phyloP scores from a whole-genome alignment of 2,329 filamentous ascomycete genomes.

The Pseudodiploospora longispora region DNA sequence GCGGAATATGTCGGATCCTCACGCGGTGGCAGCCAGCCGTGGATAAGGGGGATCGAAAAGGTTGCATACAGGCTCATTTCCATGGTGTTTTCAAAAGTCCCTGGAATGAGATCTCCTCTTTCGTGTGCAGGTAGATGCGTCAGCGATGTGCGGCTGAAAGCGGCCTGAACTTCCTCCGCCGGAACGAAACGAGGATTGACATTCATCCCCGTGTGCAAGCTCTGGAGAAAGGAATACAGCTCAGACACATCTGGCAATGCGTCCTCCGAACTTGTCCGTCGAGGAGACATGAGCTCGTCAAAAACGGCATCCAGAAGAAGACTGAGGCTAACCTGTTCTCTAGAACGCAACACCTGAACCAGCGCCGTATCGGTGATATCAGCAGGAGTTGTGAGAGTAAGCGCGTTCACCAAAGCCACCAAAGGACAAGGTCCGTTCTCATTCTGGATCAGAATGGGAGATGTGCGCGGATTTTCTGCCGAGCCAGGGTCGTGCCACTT shows the following conservation, averaged over 20 bases:
- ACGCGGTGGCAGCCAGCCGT: conserved; percentile 79
- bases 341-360: conserved; percentile 65
- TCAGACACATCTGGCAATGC: conserved; percentile 79
- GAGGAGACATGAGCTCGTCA: conserved; percentile 80
- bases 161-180: conserved; percentile 35
- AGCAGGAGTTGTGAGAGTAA: conserved; percentile 72
- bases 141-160: conserved; percentile 44
- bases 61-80: conserved; percentile 90
- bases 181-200: conserved; percentile 86
- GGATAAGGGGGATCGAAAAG: conserved; percentile 80
- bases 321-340: conserved; percentile 82
- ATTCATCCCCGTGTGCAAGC: conserved; percentile 93
- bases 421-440: conserved; percentile 91
- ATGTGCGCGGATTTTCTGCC: conserved; percentile 57
- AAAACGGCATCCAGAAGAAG: conserved; percentile 83
- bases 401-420: conserved; percentile 84
- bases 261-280: conserved; percentile 53
- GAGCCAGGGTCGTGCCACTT: conserved; percentile 66
- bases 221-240: conserved; percentile 78
- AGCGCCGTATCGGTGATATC: conserved; percentile 57
- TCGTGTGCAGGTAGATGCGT: conserved; percentile 44
- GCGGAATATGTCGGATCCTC: conserved; percentile 60
- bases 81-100: conserved; percentile 76
- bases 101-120: conserved; percentile 44
- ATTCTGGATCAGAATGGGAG: conserved; percentile 86